phyloP scores from a whole-genome alignment of 2,329 filamentous ascomycete species.

The Cladophialophora exuberans region DNA sequence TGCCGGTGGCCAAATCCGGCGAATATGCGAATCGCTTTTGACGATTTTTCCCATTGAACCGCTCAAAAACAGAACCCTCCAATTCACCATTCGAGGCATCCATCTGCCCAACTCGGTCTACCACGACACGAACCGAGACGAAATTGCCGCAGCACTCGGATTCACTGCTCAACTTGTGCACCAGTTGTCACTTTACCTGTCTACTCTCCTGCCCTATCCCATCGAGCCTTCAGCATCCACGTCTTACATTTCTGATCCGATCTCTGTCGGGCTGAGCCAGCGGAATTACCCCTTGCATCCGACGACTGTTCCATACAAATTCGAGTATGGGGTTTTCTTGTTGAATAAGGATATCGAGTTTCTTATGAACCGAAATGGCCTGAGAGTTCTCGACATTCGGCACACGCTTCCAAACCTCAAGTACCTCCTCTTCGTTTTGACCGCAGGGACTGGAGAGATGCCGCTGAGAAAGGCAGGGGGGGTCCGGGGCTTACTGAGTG shows the following conservation, averaged over 20 bases:
- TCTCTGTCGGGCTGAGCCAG: conserved; percentile 58
- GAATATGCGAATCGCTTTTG: conserved; percentile 82
- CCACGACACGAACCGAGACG: conserved; percentile 70
- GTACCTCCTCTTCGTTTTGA: conserved; percentile 87
- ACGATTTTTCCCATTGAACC: conserved; percentile 81
- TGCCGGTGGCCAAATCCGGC: conserved; percentile 81
- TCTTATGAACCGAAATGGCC: conserved; percentile 64
- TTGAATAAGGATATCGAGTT: conserved; percentile 93
- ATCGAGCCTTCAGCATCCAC: conserved; percentile 73
- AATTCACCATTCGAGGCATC: conserved; percentile 81
- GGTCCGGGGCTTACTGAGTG: conserved; percentile 50
- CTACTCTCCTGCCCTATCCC: conserved; percentile 78
- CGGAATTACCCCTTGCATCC: conserved; percentile 81
- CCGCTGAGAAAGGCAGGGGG: conserved; percentile 60
- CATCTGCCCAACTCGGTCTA: conserved; percentile 79
- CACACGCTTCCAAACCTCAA: conserved; percentile 93
- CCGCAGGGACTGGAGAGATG: conserved; percentile 70
- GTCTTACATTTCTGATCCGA: conserved; percentile 75
- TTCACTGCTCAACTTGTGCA: conserved; percentile 75
- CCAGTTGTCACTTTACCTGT: conserved; percentile 80
- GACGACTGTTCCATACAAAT: conserved; percentile 77
- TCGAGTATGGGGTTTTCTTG: conserved; percentile 96
- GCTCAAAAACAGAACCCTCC: conserved; percentile 64
- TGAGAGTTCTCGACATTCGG: conserved; percentile 84
- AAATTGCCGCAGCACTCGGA: conserved; percentile 78